Conservation (phyloP, 306 rosid species). For the Malus sylvestris region DNA sequence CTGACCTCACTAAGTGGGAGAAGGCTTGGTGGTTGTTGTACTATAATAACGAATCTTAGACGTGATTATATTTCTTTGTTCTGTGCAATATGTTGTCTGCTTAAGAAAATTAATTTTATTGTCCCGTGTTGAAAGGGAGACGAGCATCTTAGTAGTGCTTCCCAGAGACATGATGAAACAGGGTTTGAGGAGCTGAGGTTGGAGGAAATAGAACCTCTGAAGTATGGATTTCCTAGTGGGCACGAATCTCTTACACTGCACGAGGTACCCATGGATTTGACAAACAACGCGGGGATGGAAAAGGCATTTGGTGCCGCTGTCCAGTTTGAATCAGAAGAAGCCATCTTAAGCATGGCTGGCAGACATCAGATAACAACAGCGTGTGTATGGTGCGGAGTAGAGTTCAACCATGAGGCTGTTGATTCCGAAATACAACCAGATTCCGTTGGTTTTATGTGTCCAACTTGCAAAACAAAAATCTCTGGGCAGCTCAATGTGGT, state of each 20-base stretch:
- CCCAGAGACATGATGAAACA: conserved; percentile 20
- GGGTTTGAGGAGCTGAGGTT: conserved; percentile 38
- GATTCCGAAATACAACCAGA: conserved; percentile 62
- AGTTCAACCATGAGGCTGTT: conserved; percentile 51
- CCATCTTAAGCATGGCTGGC: conserved; percentile 38
- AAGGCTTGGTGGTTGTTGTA: too few relatives aligned
- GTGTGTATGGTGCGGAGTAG: conserved; percentile 73
- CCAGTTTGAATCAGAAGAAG: conserved; percentile 48
- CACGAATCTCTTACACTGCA: conserved; percentile 39
- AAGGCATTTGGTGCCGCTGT: conserved; percentile 34
- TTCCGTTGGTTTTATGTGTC: conserved; percentile 82
- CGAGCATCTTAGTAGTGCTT: conserved; percentile 12
- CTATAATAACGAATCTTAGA: neutral
- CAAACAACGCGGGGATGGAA: conserved; percentile 29
- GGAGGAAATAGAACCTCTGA: conserved; percentile 37
- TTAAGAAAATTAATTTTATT: neutral
- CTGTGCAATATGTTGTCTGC: neutral
- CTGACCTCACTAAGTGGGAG: too few relatives aligned
- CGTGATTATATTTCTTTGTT: neutral
- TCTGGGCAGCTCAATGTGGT: conserved; percentile 23
- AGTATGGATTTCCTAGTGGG: conserved; percentile 31
- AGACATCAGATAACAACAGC: conserved; percentile 41
- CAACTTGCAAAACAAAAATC: conserved; percentile 58
- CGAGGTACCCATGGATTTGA: conserved; percentile 34
- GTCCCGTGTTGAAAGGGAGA: conserved; percentile 34